Evolutionary conservation across 2,329 filamentous ascomycete genomes (phyloP).

Genomic region (Chaetomium sp.): DNA sequence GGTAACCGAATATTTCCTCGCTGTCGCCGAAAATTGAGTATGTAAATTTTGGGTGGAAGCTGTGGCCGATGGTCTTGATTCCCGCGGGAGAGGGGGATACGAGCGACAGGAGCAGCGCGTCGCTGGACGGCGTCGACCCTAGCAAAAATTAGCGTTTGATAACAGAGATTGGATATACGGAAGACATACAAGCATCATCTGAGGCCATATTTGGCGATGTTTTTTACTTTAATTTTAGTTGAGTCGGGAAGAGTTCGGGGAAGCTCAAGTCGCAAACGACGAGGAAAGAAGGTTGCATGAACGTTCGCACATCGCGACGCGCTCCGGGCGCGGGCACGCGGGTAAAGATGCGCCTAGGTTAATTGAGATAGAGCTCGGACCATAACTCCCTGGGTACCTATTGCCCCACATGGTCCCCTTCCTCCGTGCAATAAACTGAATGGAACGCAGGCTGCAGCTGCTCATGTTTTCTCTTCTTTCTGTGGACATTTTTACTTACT

Average conservation of each 20-base stretch:
- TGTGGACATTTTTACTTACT: not conserved
- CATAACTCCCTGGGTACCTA: no score
- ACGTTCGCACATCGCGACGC: constrained; percentile 23
- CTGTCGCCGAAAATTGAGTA: constrained; percentile 94
- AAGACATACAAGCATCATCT: constrained; percentile 31
- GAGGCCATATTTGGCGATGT: constrained; percentile 26
- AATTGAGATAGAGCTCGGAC: constrained; percentile 28
- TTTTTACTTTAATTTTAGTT: not conserved
- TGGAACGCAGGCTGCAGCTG: not conserved
- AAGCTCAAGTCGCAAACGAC: not conserved
- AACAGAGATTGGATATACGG: not conserved
- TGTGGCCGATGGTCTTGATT: constrained; percentile 57
- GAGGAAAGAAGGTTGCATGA: constrained; percentile 7
- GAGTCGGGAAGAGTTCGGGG: not conserved
- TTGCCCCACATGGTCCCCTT: not conserved
- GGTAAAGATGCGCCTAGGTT: constrained; percentile 1
- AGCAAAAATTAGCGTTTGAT: constrained; percentile 13
- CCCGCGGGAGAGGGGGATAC: constrained; percentile 52
- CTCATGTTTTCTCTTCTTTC: not conserved
- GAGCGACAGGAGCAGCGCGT: constrained; percentile 64
- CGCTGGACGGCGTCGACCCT: constrained; percentile 64
- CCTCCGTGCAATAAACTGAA: not conserved
- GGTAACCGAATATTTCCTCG: constrained; percentile 88
- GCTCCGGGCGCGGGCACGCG: constrained; percentile 18
- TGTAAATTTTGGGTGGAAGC: constrained; percentile 84